phyloP scores from a whole-genome alignment of 306 rosid species.

The peach (Prunus persica) region DNA sequence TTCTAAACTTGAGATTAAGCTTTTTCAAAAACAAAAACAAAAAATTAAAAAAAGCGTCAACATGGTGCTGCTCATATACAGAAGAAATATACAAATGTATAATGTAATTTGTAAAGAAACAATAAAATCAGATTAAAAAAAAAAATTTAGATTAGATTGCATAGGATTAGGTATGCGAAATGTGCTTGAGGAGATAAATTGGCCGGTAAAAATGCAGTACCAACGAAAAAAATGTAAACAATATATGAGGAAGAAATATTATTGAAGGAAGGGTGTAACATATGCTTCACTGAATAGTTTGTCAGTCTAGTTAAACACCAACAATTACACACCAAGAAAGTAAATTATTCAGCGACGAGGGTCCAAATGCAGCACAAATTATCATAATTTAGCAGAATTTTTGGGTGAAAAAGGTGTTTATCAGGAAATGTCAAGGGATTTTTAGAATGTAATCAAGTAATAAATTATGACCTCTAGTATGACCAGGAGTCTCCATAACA shows the following conservation, averaged over 20 bases:
- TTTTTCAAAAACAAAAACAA: neutral
- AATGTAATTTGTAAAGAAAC: neutral
- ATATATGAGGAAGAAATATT: neutral
- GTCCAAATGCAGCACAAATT: neutral
- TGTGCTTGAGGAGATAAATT: neutral
- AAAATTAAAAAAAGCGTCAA: neutral
- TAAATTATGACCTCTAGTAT: constrained; percentile 65
- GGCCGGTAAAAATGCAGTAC: neutral
- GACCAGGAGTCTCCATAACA: constrained; percentile 87
- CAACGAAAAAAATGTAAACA: neutral
- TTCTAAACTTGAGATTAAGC: neutral
- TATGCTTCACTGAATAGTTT: neutral
- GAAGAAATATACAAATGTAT: neutral
- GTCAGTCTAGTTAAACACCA: neutral
- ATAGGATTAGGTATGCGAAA: neutral
- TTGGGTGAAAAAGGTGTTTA: neutral
- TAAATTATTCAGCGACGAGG: neutral
- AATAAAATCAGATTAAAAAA: neutral
- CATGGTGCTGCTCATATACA: neutral
- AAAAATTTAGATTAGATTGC: neutral
- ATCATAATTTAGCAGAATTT: neutral
- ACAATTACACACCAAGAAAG: neutral
- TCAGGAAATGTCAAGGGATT: neutral
- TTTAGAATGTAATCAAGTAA: constrained; percentile 18
- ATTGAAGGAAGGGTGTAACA: neutral